Base-by-base conservation (phyloP, 2,329 filamentous ascomycete species). In the Aschersonia sp. region DNA sequence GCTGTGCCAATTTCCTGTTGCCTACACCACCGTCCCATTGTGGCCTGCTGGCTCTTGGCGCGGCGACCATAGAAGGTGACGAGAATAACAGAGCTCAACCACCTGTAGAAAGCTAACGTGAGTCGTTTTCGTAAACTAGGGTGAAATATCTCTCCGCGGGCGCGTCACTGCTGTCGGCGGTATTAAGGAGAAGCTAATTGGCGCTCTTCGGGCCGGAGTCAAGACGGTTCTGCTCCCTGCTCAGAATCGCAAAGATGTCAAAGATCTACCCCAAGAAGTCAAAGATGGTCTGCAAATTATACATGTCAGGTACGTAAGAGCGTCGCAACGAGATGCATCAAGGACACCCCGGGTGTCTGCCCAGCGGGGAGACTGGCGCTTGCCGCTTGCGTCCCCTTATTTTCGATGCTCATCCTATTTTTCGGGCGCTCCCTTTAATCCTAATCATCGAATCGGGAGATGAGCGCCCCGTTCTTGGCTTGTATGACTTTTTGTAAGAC, bases 121-220 rank as follows among this genome's bases (percentile, higher is more conserved):
- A 45, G n/a, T 9, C 29, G 43, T 30, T 42, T 9, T 42, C 40
- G n/a, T n/a, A 10, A 12, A 45, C 12, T 46, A 78, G 74, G 78
- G 79, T 53, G 80, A 83, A 59, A 80, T 83, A 52, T 88, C 85
- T 49, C 78, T 98, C 30, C 79, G 92, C 42, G 92, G 92, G 29
- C 81, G 89, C 54, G 85, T 98, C 49, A 87, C 92, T 66, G 88
- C 91, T 30, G 92, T 98, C 38, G 92, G 92, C 47, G 92, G 92
- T 20, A 97, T 98, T 69, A 96, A 97, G 68, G 91, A 98, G 77
- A 98, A 98, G 66, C 74, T 97, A 47, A 97, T 98, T 60, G 92
- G 92, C 29, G 92, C 92, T 6, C 73, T 94, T 60, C 78, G 91
- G 48, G 92, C 92, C 2, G 92, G 92, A 31, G 91, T 98, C 52